phyloP scores from a whole-genome alignment of 495 filamentous ascomycete genomes.

The Aspergillus egyptiacus region DNA sequence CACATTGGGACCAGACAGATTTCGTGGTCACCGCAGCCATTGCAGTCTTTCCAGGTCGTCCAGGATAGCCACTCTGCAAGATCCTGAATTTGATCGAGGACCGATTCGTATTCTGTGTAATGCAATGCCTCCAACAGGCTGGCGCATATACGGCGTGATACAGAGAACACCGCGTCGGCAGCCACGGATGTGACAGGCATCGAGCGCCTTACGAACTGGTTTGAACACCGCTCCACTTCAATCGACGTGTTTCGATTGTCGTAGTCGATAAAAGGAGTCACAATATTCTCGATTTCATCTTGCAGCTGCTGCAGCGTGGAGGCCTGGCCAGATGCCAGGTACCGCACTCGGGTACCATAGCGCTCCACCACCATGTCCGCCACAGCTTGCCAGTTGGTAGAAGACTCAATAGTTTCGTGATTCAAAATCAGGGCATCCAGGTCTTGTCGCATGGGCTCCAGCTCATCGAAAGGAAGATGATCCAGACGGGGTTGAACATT shows the following conservation, averaged over 20 bases:
- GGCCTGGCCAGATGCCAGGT: conserved; percentile 37
- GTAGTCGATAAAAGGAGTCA: conserved; percentile 49
- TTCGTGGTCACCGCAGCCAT: conserved; percentile 48
- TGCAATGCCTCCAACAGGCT: conserved; percentile 40
- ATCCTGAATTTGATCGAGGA: conserved; percentile 24
- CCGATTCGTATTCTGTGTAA: conserved; percentile 20
- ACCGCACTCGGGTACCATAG: conserved; percentile 48
- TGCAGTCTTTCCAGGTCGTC: conserved; percentile 58
- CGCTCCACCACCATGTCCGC: conserved; percentile 56
- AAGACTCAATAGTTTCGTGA: conserved; percentile 13
- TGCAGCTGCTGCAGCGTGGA: conserved; percentile 29
- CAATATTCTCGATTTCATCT: conserved; percentile 39
- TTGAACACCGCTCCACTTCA: conserved; percentile 44
- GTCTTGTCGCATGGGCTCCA: conserved; percentile 38
- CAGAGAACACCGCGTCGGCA: conserved; percentile 38
- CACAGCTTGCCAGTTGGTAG: conserved; percentile 54
- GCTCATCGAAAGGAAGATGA: conserved; percentile 27
- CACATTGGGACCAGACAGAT: conserved; percentile 64
- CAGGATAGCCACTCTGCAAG: conserved; percentile 51
- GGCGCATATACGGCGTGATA: conserved; percentile 46
- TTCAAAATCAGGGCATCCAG: conserved; percentile 34
- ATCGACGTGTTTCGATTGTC: conserved; percentile 25
- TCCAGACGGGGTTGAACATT: conserved; percentile 43
- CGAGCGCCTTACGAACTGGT: conserved; percentile 39
- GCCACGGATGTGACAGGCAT: conserved; percentile 18